Conservation (phyloP, 306 rosid genomes). For the Inga laurina region DNA sequence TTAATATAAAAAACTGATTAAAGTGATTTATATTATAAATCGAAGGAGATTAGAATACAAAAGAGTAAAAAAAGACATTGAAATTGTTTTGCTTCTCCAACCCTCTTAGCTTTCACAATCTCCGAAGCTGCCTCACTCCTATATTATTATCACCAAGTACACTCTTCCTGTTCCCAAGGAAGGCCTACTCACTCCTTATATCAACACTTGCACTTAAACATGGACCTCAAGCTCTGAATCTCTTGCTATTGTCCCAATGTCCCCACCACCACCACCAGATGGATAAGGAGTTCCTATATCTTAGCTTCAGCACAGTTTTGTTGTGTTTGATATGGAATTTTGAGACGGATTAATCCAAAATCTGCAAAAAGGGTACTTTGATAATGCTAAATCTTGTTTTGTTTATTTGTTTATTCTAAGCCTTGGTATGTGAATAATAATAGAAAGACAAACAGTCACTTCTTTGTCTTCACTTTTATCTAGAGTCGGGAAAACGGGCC, state of each 20-base stretch:
- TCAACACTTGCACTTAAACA: conserved; percentile 40
- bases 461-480: background rate
- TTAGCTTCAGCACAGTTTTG: conserved; percentile 4
- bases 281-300: background rate
- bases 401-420: background rate
- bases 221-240: conserved; percentile 64
- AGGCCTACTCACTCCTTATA: conserved; percentile 33
- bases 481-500: no score
- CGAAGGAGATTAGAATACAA: background rate
- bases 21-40: no score
- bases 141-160: conserved; percentile 52
- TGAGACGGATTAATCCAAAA: background rate
- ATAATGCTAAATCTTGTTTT: conserved; percentile 3
- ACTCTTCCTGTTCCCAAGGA: conserved; percentile 57
- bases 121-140: conserved; percentile 59
- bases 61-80: conserved; percentile 41
- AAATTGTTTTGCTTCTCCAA: conserved; percentile 56
- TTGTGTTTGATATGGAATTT: background rate
- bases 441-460: background rate
- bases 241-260: conserved; percentile 59
- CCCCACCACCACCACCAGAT: background rate
- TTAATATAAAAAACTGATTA: no score
- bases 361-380: conserved; percentile 13
- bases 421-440: background rate
- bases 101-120: conserved; percentile 71